Percentiles rank a stretch among this genome's conserved stretches.
Evolutionary conservation across 306 rosid genomes (phyloP).

Genomic region (Albizia julibrissin): DNA sequence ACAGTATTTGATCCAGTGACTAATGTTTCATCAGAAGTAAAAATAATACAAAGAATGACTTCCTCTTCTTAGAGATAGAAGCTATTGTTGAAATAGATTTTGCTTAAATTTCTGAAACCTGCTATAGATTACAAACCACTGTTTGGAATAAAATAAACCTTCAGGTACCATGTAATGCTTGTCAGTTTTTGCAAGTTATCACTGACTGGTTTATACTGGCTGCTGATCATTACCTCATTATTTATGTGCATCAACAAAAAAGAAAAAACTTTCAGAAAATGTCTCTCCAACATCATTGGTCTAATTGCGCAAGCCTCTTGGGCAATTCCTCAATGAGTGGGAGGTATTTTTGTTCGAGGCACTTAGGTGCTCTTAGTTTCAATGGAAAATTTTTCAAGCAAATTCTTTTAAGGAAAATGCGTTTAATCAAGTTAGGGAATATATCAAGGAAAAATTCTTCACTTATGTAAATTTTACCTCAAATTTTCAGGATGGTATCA

Average conservation of each 20-base stretch:
- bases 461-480: neutral
- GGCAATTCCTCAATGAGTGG: constrained; percentile 8
- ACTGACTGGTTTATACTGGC: neutral
- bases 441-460: neutral
- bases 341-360: constrained; percentile 1
- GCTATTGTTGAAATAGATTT: neutral
- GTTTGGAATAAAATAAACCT: neutral
- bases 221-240: constrained; percentile 5
- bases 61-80: neutral
- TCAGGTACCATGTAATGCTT: constrained; percentile 4
- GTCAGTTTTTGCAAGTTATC: neutral
- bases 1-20: constrained; percentile 22
- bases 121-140: neutral
- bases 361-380: neutral
- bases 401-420: neutral
- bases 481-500: neutral
- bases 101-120: neutral
- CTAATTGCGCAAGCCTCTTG: neutral
- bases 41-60: constrained; percentile 3
- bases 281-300: constrained; percentile 14
- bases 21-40: constrained; percentile 28
- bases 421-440: neutral
- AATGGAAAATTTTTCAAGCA: neutral
- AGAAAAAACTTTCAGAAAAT: neutral
- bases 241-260: neutral